Evolutionary conservation across 768 basidiomycete species (phyloP).

Genomic region (Panus rudis): DNA sequence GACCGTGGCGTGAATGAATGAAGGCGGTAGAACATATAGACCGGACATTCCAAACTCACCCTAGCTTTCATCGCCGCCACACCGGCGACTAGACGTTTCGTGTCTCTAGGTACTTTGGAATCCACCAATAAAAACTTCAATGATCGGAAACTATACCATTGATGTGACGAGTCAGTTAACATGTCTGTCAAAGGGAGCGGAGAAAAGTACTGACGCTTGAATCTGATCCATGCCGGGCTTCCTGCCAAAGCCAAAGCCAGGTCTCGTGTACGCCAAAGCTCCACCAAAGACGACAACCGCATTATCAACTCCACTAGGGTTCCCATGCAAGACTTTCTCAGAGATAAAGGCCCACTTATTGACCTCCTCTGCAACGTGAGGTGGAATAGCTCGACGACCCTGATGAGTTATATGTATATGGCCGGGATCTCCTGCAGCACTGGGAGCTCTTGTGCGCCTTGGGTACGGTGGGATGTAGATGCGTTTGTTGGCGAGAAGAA

Average conservation of each 20-base stretch:
- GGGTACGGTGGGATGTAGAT: slow-evolving; percentile 53
- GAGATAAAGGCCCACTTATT: slow-evolving; percentile 92
- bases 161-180: background rate
- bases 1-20: background rate
- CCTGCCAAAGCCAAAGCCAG: slow-evolving; percentile 54
- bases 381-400: slow-evolving; percentile 60
- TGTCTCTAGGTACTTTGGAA: slow-evolving; percentile 88
- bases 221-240: slow-evolving; percentile 80
- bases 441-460: slow-evolving; percentile 30
- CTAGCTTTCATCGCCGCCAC: slow-evolving; percentile 66
- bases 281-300: slow-evolving; percentile 90
- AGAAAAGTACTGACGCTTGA: slow-evolving; percentile 58
- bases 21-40: background rate
- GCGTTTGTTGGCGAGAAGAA: slow-evolving; percentile 70
- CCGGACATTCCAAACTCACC: slow-evolving; percentile 37
- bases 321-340: slow-evolving; percentile 96
- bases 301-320: slow-evolving; percentile 96
- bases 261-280: slow-evolving; percentile 81
- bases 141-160: slow-evolving; percentile 69
- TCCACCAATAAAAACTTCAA: slow-evolving; percentile 88
- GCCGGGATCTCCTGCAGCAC: slow-evolving; percentile 29
- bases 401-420: slow-evolving; percentile 59
- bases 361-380: slow-evolving; percentile 63
- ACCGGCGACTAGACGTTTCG: slow-evolving; percentile 89
- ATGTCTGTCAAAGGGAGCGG: background rate